A percentile compares a stretch with the other conserved stretches of the same genome.
Evolutionary conservation across 2,329 filamentous ascomycete genomes (phyloP).

Genomic region (Cercospora sp.): DNA sequence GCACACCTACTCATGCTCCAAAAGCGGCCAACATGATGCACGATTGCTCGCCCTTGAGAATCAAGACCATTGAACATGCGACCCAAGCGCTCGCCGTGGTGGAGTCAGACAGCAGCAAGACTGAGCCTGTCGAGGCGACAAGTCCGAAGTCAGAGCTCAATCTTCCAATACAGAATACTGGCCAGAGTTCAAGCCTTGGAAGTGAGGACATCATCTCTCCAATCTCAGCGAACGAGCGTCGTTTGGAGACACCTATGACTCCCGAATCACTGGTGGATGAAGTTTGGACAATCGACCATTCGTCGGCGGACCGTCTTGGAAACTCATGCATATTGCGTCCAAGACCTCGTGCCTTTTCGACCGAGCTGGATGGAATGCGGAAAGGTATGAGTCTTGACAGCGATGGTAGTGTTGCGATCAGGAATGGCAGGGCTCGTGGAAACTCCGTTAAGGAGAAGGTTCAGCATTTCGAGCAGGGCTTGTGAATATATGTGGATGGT

Average conservation of each 20-base stretch:
- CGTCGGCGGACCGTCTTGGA: background rate
- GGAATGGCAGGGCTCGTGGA: background rate
- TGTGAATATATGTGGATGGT: background rate
- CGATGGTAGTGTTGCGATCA: background rate
- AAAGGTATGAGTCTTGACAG: background rate
- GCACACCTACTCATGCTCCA: background rate
- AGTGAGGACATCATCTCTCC: background rate
- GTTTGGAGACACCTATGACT: background rate
- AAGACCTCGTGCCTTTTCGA: background rate
- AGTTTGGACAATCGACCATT: background rate
- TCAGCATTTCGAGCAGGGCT: background rate
- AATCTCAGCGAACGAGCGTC: background rate
- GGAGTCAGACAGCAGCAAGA: background rate
- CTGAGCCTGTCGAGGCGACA: background rate
- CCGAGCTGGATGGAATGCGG: background rate
- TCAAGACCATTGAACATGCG: background rate
- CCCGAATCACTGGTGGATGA: background rate
- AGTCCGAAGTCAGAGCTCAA: background rate
- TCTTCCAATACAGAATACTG: background rate
- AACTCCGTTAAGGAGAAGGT: background rate
- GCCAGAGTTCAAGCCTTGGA: background rate
- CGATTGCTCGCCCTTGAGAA: background rate
- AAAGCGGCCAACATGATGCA: no score
- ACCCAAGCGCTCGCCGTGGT: background rate
- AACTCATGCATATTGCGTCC: background rate